Percentiles rank a stretch among this genome's conserved stretches.
phyloP scores from a whole-genome alignment of 495 filamentous ascomycete genomes.

The Penicillium argentinense region DNA sequence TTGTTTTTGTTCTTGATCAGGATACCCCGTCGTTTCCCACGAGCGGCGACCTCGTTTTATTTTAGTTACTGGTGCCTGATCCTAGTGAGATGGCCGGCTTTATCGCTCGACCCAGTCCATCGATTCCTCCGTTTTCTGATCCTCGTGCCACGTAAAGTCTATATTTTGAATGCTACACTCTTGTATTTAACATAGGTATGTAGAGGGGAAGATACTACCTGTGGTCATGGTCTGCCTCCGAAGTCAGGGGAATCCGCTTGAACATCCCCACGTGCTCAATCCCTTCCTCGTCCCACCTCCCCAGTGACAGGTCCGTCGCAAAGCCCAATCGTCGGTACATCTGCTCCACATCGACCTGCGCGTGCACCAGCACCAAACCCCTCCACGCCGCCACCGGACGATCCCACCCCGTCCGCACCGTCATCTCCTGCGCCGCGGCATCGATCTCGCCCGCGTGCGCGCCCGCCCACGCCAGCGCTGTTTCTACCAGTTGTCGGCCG shows the following conservation, averaged over 20 bases:
- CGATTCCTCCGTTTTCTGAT: too few relatives aligned
- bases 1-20: slow-evolving; percentile 24
- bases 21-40: slow-evolving; percentile 39
- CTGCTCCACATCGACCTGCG: slow-evolving; percentile 60
- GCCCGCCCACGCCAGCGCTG: slow-evolving; percentile 60
- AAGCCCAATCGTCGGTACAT: slow-evolving; percentile 71
- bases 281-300: slow-evolving; percentile 79
- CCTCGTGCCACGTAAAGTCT: too few relatives aligned
- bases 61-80: slow-evolving; percentile 21
- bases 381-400: slow-evolving; percentile 49
- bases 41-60: slow-evolving; percentile 23
- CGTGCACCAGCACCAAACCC: slow-evolving; percentile 73
- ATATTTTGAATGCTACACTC: too few relatives aligned
- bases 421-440: slow-evolving; percentile 23
- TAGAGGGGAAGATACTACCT: too few relatives aligned
- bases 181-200: too few relatives aligned
- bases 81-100: not conserved
- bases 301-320: slow-evolving; percentile 64
- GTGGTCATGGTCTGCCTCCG: not conserved
- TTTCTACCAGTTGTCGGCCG: slow-evolving; percentile 59
- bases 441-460: slow-evolving; percentile 52
- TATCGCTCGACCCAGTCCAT: slow-evolving; percentile 3
- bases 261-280: slow-evolving; percentile 86
- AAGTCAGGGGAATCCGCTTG: slow-evolving; percentile 2
- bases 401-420: slow-evolving; percentile 40